A percentile compares a stretch with the other conserved stretches of the same genome.
These are phyloP conservation scores for Fusarium acutatum DNA, from an alignment of 2,329 filamentous ascomycete species.

Conservation along the genomic window DNA sequence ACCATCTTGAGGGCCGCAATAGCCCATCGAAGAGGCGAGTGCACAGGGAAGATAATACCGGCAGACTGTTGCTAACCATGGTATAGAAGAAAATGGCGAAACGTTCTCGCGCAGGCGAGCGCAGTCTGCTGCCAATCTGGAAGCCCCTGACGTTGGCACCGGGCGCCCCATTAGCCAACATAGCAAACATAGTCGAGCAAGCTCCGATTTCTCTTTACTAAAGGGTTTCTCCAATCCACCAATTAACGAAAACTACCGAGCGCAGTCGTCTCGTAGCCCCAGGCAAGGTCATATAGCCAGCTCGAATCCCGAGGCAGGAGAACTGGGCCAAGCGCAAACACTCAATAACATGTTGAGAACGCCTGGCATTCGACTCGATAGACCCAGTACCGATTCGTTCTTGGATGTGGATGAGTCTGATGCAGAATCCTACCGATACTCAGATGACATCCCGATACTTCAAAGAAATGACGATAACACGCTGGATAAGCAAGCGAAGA, in stretches of 20 bases:
- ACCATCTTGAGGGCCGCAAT: constrained; percentile 78
- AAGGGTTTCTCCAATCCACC: constrained; percentile 62
- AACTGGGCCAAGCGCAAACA: constrained; percentile 48
- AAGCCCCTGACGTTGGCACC: constrained; percentile 60
- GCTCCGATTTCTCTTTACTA: constrained; percentile 72
- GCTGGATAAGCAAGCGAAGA: constrained; percentile 59
- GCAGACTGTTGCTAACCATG: neutral
- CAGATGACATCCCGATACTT: constrained; percentile 73
- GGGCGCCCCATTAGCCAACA: constrained; percentile 66
- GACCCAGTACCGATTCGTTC: constrained; percentile 62
- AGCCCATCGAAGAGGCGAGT: constrained; percentile 69
- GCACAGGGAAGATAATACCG: neutral
- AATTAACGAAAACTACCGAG: constrained; percentile 48
- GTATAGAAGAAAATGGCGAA: constrained; percentile 53
- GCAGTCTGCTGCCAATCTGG: constrained; percentile 69
- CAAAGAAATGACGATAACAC: constrained; percentile 72
- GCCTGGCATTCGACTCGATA: constrained; percentile 62
- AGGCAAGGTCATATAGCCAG: constrained; percentile 38
- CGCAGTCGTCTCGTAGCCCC: constrained; percentile 46
- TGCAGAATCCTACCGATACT: constrained; percentile 70
- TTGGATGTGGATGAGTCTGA: constrained; percentile 77
- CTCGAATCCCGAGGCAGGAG: constrained; percentile 26
- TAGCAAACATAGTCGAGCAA: constrained; percentile 74
- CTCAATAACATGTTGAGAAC: constrained; percentile 60
- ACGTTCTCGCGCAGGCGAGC: constrained; percentile 62